Evolutionary conservation across 768 basidiomycete genomes (phyloP), one percentile per base, ranked within the genome.

Genomic region (Panaeolus papilionaceus): DNA sequence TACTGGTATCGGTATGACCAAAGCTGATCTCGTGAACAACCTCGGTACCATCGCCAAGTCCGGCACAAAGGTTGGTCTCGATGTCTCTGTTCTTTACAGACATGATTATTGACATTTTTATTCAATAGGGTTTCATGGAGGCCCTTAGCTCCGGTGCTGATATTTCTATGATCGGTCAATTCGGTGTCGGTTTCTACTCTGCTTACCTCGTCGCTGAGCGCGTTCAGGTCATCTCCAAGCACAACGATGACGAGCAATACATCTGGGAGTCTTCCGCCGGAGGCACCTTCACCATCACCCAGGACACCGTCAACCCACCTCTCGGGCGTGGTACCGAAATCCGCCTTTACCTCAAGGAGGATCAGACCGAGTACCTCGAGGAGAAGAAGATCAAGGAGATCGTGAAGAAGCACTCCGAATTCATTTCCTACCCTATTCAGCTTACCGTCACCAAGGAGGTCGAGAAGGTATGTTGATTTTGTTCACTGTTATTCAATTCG

Each of bases 181-280:
- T 98, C 82, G 95, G 97, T 96, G 97, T 99, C 80, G 97, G 97
- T 85, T 99, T 99, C 91, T 99, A 99, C 90, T 98, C 97, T 61
- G 94, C 95, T 16, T 99, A 99, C 88, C 95, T 99, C 75, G 96
- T 99, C 72, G 96, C 97, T 74, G 97, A 99, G 84, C 92, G 92
- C 72, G 97, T 99, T 3, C 96, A 98, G 81, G 95, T 99, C 78
- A 92, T 98, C 82, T 95, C 96, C 71, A 99, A 99, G 85, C 96
- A 99, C 88, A 99, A 99, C 76, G 97, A 99, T 75, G 97, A 99
- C 79, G 98, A 99, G 84, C 97, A 99, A 82, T 99, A 99, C 85
- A 96, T 99, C 82, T 99, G 97, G 98, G 97, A 99, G 87, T 99
- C 97, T n/a, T 92, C 98, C 70, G 97, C 97, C 38, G 98, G 97